These are phyloP conservation scores for Aspergillus awamori DNA, from an alignment of 2,329 filamentous ascomycete genomes.

Conservation along the genomic window DNA sequence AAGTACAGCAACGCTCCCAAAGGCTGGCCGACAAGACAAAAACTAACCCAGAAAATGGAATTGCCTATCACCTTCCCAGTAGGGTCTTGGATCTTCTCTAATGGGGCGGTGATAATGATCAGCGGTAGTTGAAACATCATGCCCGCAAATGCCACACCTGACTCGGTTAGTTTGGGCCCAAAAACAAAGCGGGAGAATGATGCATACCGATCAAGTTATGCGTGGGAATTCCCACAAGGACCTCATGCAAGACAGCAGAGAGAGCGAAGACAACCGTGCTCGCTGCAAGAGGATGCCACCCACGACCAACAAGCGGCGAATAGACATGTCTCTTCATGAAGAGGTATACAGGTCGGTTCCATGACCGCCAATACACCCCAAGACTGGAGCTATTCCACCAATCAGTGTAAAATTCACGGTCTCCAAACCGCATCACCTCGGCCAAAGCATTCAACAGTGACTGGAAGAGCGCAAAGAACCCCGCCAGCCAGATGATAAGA, in stretches of 20 bases:
- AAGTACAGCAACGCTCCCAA: slow-evolving; percentile 92
- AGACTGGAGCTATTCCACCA: slow-evolving; percentile 96
- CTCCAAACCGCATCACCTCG: slow-evolving; percentile 85
- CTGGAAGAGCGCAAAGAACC: slow-evolving; percentile 96
- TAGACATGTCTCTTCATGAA: slow-evolving; percentile 97
- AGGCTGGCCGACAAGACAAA: slow-evolving; percentile 93
- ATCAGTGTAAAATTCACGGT: slow-evolving; percentile 92
- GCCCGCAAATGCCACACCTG: slow-evolving; percentile 86
- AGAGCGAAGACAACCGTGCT: slow-evolving; percentile 84
- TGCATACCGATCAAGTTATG: slow-evolving; percentile 82
- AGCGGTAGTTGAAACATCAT: slow-evolving; percentile 94
- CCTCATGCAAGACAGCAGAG: slow-evolving; percentile 86
- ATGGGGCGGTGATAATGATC: slow-evolving; percentile 75
- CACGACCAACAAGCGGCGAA: slow-evolving; percentile 80
- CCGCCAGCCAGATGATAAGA: slow-evolving; percentile 93
- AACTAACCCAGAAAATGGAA: slow-evolving; percentile 93
- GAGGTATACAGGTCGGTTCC: slow-evolving; percentile 96
- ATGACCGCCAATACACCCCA: slow-evolving; percentile 88
- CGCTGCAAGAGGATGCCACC: slow-evolving; percentile 71
- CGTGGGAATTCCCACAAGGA: slow-evolving; percentile 90
- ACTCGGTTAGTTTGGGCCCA: slow-evolving; percentile 14
- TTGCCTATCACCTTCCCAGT: slow-evolving; percentile 83
- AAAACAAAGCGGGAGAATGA: neutral
- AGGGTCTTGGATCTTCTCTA: slow-evolving; percentile 76
- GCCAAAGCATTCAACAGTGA: slow-evolving; percentile 88